Base-by-base conservation (phyloP, 768 basidiomycete species). In the Tephrocybe sp. region DNA sequence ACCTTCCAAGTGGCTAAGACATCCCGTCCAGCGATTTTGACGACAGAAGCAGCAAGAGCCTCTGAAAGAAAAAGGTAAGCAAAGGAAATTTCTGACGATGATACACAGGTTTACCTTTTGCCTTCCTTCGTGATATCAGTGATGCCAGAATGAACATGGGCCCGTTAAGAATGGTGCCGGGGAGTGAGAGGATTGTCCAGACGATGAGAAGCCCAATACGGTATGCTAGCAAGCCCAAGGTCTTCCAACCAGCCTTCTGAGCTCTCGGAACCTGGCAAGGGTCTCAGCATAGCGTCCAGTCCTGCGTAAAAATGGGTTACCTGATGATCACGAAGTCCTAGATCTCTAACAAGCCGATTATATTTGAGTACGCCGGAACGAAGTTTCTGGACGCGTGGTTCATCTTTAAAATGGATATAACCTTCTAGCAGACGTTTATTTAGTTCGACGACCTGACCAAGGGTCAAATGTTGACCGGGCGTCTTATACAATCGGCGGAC, bases 1-100 rank as follows among this genome's bases (percentile, higher is more conserved):
- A 98, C 84, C 66, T 98, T 98, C 95, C 95, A 98, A 4, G 94
- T 94, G 0, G 92, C 94, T 15, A 98, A 74, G n/a, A 97, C 95
- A 59, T 98, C 95, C 33, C 91, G 80, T n/a, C 86, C 95, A 16
- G 91, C 91, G 44, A 98, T 83, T 70, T 98, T 98, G 64, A 98
- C 95, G 3, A 82, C 83, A 7, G 94, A 97, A 2, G 88, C 93
- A 24, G 95, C 95, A 50, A 98, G 84, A 5, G 95, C 95, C 79
- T 94, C 94, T 97, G 66, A 45, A 40, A 46, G 31, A 52, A 37
- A 30, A 42, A 43, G 16, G 21, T 45, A 18, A 34, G 33, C 9
- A 15, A 21, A 34, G 11, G 37, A 24, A 36, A n/a, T 15, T 16
- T 15, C 29, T 31, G 34, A 22, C 10, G 25, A 15, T 18, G 1